A percentile compares a stretch with the other conserved stretches of the same genome.
Evolutionary conservation across 192 early-diverging fungal genomes (phyloP).

Genomic region (Ambispora gerdemannii): DNA sequence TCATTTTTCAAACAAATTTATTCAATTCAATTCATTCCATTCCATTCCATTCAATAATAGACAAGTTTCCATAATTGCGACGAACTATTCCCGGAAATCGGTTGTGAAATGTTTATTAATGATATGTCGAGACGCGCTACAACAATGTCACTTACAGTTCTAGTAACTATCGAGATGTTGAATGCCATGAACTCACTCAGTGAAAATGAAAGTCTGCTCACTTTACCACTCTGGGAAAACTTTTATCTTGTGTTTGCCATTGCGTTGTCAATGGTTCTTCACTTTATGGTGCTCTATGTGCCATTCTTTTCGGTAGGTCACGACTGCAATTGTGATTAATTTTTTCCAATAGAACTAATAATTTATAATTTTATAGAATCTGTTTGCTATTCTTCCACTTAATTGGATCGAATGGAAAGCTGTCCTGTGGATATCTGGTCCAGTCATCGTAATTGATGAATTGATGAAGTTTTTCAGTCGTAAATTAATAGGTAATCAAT

Average conservation of each 20-base stretch:
- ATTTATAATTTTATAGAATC: conserved; percentile 37
- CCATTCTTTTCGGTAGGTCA: conserved; percentile 81
- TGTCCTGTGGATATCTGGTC: conserved; percentile 83
- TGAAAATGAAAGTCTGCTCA: conserved; percentile 91
- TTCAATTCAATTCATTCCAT: too few species aligned
- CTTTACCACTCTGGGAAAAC: conserved; percentile 90
- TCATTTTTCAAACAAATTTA: too few species aligned
- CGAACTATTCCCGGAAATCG: conserved; percentile 84
- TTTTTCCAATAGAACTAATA: conserved; percentile 17
- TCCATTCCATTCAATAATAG: conserved; percentile 33
- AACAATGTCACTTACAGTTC: conserved; percentile 91
- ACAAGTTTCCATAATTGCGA: conserved; percentile 92
- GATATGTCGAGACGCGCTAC: conserved; percentile 80
- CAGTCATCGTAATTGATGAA: conserved; percentile 93
- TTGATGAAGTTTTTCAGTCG: conserved; percentile 74
- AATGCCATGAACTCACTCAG: conserved; percentile 97
- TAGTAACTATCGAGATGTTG: conserved; percentile 98
- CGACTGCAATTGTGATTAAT: conserved; percentile 24
- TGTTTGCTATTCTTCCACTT: conserved; percentile 90
- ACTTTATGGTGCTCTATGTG: conserved; percentile 96
- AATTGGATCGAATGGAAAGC: conserved; percentile 87
- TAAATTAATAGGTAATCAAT: conserved; percentile 37
- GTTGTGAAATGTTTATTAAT: conserved; percentile 88
- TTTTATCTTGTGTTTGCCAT: conserved; percentile 83
- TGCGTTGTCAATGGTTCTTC: conserved; percentile 84